Percentiles rank a stretch among this genome's conserved stretches.
These are phyloP conservation scores for Anisodus tanguticus DNA, from an alignment of 257 asterid genomes.

Conservation along the genomic window DNA sequence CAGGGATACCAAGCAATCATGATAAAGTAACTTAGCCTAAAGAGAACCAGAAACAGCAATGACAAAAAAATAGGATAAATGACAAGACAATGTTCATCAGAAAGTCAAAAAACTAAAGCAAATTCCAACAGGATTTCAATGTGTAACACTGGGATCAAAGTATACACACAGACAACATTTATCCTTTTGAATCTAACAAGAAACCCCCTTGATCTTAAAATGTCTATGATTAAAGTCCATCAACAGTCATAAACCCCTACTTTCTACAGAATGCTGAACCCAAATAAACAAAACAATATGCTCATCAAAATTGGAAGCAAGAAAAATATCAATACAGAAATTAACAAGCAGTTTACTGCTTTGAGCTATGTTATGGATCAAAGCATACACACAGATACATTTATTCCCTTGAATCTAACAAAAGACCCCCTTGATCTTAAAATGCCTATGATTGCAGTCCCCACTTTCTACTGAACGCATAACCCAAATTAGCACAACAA, in stretches of 20 bases:
- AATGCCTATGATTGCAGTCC: neutral
- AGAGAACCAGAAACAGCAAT: neutral
- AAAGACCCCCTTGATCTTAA: neutral
- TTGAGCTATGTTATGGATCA: neutral
- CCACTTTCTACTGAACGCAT: neutral
- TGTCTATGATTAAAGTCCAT: neutral
- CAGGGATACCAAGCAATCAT: neutral
- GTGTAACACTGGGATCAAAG: neutral
- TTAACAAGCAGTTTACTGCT: neutral
- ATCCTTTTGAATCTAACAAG: no score
- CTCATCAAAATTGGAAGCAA: neutral
- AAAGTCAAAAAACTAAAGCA: neutral
- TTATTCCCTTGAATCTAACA: slow-evolving; percentile 12
- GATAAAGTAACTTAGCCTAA: neutral
- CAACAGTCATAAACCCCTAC: neutral
- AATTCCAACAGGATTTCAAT: neutral
- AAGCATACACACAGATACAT: neutral
- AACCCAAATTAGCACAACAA: neutral
- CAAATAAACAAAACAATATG: neutral
- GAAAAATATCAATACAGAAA: slow-evolving; percentile 3
- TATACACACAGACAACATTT: neutral
- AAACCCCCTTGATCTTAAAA: neutral
- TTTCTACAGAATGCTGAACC: neutral
- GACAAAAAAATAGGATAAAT: neutral
- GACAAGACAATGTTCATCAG: neutral